A percentile compares a stretch with the other conserved stretches of the same genome.
phyloP scores from a whole-genome alignment of 2,329 filamentous ascomycete genomes.

The Apiospora arundinis region DNA sequence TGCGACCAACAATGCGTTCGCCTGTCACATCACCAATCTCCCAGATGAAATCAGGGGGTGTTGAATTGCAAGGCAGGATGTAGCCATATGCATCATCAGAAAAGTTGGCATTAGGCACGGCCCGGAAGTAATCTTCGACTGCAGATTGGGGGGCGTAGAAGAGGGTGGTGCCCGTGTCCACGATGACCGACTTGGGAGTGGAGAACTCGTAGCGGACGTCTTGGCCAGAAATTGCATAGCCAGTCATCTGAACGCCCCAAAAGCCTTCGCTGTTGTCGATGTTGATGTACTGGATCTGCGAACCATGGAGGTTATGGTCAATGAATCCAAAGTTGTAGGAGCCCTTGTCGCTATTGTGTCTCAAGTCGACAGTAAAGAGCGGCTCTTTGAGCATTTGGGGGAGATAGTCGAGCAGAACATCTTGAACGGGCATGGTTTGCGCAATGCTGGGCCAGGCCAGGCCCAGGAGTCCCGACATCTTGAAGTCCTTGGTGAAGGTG shows the following conservation, averaged over 20 bases:
- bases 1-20: constrained; percentile 53
- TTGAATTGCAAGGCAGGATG: constrained; percentile 62
- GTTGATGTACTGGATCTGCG: constrained; percentile 51
- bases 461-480: constrained; percentile 59
- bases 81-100: constrained; percentile 55
- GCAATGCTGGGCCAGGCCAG: constrained; percentile 54
- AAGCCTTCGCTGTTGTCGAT: constrained; percentile 59
- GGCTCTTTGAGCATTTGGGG: constrained; percentile 46
- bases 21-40: constrained; percentile 53
- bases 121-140: constrained; percentile 64
- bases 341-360: constrained; percentile 50
- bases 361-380: constrained; percentile 58
- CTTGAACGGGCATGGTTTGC: constrained; percentile 50
- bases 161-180: constrained; percentile 74
- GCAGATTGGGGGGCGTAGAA: constrained; percentile 64
- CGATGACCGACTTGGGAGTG: constrained; percentile 57
- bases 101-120: constrained; percentile 59
- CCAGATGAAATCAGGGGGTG: constrained; percentile 64
- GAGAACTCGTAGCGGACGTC: constrained; percentile 45
- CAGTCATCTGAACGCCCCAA: constrained; percentile 47
- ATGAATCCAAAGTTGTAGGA: constrained; percentile 59
- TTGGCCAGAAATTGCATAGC: constrained; percentile 42
- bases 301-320: constrained; percentile 46
- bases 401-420: constrained; percentile 53
- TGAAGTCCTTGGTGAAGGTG: constrained; percentile 49